Conservation (phyloP, 192 early-diverging fungal genomes). For the Rhizoclosmatium globosum region DNA sequence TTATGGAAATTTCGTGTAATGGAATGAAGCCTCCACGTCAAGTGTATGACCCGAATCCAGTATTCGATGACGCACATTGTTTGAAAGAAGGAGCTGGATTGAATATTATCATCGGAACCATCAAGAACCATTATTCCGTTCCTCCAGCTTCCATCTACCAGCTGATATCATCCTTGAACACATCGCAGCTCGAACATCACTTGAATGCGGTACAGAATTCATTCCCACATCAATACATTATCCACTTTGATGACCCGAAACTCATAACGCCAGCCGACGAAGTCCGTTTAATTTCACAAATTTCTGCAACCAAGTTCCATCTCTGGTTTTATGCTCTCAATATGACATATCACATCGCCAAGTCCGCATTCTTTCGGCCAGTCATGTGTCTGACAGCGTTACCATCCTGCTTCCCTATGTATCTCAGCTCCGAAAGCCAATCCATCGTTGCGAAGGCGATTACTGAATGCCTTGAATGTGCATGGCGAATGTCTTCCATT, state of each 20-base stretch:
- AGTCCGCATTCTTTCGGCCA: not conserved
- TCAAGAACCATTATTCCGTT: not conserved
- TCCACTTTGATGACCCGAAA: not conserved
- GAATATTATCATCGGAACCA: not conserved
- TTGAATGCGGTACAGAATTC: not conserved
- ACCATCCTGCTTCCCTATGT: not conserved
- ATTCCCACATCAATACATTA: not conserved
- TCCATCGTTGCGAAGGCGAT: not conserved
- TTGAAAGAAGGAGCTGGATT: not conserved
- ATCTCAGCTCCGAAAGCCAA: not conserved
- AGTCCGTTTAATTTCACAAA: not conserved
- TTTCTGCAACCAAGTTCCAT: not conserved
- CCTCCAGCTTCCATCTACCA: not conserved
- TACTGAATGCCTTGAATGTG: not conserved
- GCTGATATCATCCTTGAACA: not conserved
- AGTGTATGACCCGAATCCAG: not conserved
- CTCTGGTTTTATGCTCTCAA: not conserved
- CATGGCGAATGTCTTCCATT: not conserved
- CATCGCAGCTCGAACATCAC: not conserved
- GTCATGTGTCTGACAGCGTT: not conserved
- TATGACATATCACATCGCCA: not conserved
- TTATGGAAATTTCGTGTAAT: not conserved
- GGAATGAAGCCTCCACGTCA: not conserved
- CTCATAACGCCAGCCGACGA: not conserved
- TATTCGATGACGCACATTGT: not conserved